phyloP scores from a whole-genome alignment of 345 rosid species.

The Limnanthes douglasii region DNA sequence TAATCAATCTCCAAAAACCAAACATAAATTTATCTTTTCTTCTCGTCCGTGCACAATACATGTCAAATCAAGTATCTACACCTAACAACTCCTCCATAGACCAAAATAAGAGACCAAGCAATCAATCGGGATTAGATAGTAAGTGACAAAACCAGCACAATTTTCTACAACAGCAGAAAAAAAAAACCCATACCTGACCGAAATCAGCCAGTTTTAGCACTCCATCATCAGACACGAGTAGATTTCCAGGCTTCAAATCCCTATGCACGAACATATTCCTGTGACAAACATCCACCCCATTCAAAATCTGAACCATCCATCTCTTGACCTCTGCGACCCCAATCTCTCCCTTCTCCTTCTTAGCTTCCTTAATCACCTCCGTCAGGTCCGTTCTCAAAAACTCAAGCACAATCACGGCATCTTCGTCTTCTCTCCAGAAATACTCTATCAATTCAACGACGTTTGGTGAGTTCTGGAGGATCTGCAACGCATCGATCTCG shows the following conservation, averaged over 20 bases:
- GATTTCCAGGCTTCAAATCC: conserved; percentile 85
- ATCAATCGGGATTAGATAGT: no score
- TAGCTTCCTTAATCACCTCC: conserved; percentile 43
- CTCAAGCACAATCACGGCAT: conserved; percentile 88
- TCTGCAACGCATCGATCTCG: conserved; percentile 73
- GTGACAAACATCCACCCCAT: conserved; percentile 68
- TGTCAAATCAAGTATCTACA: no score
- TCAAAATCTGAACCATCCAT: conserved; percentile 88
- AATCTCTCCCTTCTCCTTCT: conserved; percentile 18
- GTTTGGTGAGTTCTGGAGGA: conserved; percentile 60
- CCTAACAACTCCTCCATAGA: no score
- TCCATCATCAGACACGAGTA: conserved; percentile 68
- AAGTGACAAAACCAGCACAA: no score
- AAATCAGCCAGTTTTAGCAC: conserved; percentile 91
- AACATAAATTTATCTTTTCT: no score
- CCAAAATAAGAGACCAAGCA: no score
- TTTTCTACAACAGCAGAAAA: no score
- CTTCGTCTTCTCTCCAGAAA: conserved; percentile 94
- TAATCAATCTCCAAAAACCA: no score
- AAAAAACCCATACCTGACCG: conserved; percentile 99
- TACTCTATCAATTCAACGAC: conserved; percentile 71
- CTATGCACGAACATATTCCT: conserved; percentile 74
- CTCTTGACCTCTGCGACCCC: conserved; percentile 53
- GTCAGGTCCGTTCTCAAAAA: conserved; percentile 62
- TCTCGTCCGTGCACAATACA: no score